Base-by-base conservation (phyloP, 1,284 basidiomycete species). In the Cutaneotrichosporon spelunceum region DNA sequence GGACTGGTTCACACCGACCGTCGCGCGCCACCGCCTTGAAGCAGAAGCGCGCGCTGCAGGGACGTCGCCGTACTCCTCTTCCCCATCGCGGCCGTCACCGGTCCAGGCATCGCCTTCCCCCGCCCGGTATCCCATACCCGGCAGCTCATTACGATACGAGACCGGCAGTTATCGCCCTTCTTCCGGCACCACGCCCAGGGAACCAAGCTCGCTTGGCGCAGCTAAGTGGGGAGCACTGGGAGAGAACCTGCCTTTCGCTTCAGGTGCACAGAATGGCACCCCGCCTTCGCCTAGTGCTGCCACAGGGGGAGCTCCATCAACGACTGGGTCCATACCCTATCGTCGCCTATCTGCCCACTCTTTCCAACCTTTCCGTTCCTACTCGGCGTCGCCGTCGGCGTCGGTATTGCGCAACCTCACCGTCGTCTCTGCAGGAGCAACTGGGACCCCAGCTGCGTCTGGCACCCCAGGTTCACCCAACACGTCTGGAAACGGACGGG, bases 1-100 rank as follows among this genome's bases (percentile, higher is more conserved):
- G 57, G 76, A 78, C 45, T 79, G 74, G 72, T 79, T 79, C 58
- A 77, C 72, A n/a, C 77, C 78, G 2, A 78, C 78, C 0, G 72
- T 79, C 4, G 72, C 72, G 23, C 59, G 73, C 10, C 66, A 70
- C 47, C 55, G 72, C 19, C 60, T 70, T 23, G 69, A 70, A 14
- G 65, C 68, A 7, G 70, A 69, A 30, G 60, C 60, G 21, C 45
- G 56, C 10, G 54, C 54, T 5, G 52, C 52, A 3, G 24, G 24
- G 14, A 26, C 48, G 19, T 27, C 48, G 2, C 34, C 52, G n/a
- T 21, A 21, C 14, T 36, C 53, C 34, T 42, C 53, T 11, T 54
- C 54, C 14, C 23, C 42, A 19, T 23, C 39, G 9, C 54, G 44
- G 19, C 26, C 24, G 2, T 53, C 52, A 16, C 33, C 21, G 23